Conservation (phyloP, 257 asterid species). For the Solanum paucissectum region DNA sequence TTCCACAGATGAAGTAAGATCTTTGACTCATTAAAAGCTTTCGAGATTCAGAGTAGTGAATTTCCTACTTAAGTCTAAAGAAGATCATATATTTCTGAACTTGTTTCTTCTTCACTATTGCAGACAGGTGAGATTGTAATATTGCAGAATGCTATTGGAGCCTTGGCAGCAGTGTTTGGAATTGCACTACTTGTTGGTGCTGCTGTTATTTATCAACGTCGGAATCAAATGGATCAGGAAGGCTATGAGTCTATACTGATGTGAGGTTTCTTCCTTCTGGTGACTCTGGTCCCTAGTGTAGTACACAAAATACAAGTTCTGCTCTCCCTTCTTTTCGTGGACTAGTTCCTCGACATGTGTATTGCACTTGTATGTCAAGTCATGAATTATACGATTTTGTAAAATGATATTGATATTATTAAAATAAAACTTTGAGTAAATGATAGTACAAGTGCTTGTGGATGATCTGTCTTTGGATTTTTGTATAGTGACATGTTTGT, state of each 20-base stretch:
- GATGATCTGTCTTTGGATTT: too few species aligned
- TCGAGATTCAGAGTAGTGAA: neutral
- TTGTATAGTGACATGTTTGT: too few species aligned
- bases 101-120: neutral
- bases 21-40: neutral
- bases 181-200: neutral
- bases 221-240: neutral
- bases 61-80: neutral
- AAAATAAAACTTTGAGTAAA: too few species aligned
- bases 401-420: neutral
- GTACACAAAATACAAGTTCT: neutral
- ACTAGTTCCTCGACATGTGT: neutral
- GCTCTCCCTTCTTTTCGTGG: neutral
- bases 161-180: neutral
- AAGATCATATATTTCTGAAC: neutral
- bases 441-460: neutral
- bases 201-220: neutral
- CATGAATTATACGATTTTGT: neutral
- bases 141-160: neutral
- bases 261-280: neutral
- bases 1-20: conserved; percentile 29
- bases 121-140: neutral
- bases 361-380: neutral
- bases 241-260: neutral
- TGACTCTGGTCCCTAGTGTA: neutral